Evolutionary conservation across 1,139 yeast species (phyloP).

Genomic region (Yamadazyma membranifaciens): DNA sequence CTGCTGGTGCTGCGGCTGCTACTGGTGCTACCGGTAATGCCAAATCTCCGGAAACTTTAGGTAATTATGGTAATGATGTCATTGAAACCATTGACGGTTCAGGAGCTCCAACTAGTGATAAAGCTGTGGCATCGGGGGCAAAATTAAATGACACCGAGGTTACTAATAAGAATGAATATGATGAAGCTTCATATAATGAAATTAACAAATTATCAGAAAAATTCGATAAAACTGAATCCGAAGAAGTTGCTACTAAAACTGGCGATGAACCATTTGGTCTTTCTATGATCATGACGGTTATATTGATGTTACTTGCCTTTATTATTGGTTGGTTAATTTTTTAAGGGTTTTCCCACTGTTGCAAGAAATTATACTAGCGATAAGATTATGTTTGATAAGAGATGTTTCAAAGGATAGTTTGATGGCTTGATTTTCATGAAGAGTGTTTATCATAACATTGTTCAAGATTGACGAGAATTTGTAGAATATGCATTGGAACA

Average conservation of each 20-base stretch:
- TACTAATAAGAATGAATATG: constrained; percentile 1
- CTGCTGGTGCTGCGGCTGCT: constrained; percentile 5
- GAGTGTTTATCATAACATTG: too few relatives aligned
- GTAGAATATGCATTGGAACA: background rate
- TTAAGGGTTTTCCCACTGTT: constrained; percentile 24
- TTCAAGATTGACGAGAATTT: too few relatives aligned
- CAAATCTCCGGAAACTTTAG: constrained; percentile 6
- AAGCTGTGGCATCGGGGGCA: constrained; percentile 14
- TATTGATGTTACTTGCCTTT: constrained; percentile 55
- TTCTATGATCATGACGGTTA: constrained; percentile 50
- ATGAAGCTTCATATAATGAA: constrained; percentile 34
- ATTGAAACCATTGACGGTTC: constrained; percentile 18
- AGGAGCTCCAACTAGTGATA: constrained; percentile 3
- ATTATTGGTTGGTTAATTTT: constrained; percentile 61
- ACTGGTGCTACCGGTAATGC: constrained; percentile 8
- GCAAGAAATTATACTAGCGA: too few relatives aligned
- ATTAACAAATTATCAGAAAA: constrained; percentile 44
- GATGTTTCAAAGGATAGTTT: too few relatives aligned
- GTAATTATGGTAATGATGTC: constrained; percentile 17
- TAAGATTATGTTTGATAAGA: too few relatives aligned
- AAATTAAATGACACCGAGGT: constrained; percentile 10
- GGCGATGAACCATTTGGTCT: constrained; percentile 37
- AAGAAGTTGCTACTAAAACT: constrained; percentile 6
- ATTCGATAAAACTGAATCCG: constrained; percentile 28
- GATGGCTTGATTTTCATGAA: too few relatives aligned